phyloP scores from a whole-genome alignment of 139 green algal genomes.

The Gonium pectorale region DNA sequence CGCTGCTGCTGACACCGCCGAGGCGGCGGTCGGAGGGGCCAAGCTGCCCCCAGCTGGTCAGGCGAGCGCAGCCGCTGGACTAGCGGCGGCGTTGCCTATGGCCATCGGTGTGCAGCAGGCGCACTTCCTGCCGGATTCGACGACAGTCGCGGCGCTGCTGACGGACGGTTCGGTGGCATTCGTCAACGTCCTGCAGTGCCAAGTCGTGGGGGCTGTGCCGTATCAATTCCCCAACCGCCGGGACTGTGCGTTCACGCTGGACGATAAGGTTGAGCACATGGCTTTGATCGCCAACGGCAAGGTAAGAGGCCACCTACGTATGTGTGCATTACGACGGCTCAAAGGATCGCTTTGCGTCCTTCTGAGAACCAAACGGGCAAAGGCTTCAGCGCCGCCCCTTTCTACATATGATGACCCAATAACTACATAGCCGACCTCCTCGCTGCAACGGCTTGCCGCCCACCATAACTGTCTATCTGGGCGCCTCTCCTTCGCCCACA shows the following conservation, averaged over 20 bases:
- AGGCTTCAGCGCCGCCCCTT: too few species aligned
- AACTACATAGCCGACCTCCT: too few species aligned
- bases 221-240: slow-evolving; percentile 40
- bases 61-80: not conserved
- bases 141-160: slow-evolving; percentile 53
- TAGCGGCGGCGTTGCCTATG: slow-evolving; percentile 22
- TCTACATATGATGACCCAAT: too few species aligned
- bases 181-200: slow-evolving; percentile 38
- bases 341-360: too few species aligned
- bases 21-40: not conserved
- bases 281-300: slow-evolving; percentile 60
- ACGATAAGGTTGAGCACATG: slow-evolving; percentile 57
- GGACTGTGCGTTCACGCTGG: slow-evolving; percentile 52
- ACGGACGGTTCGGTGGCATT: slow-evolving; percentile 55
- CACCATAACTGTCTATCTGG: too few species aligned
- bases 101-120: slow-evolving; percentile 30
- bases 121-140: slow-evolving; percentile 50
- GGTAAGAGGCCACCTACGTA: slow-evolving; percentile 10
- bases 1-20: not conserved
- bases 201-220: slow-evolving; percentile 22
- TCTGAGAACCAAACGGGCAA: not conserved
- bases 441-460: too few species aligned
- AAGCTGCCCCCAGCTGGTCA: not conserved
- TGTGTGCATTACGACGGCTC: not conserved
- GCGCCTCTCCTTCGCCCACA: not conserved